Conservation (phyloP, 768 basidiomycete species). For the Tubosaeta sp. region DNA sequence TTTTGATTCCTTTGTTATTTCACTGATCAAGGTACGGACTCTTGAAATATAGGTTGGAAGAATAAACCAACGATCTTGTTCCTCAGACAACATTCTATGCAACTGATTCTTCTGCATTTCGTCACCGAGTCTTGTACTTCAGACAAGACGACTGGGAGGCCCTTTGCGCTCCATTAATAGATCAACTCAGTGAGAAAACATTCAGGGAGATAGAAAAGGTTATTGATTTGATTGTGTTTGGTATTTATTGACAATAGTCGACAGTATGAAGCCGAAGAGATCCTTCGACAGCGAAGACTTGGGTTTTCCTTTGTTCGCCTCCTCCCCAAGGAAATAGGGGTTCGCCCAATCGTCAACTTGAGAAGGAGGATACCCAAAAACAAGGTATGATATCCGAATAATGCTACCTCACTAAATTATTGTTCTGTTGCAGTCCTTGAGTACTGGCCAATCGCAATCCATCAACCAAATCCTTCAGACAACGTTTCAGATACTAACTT, state of each 20-base stretch:
- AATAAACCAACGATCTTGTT: background rate
- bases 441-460: conserved; percentile 43
- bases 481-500: conserved; percentile 82
- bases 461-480: conserved; percentile 87
- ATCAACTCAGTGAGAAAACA: conserved; percentile 63
- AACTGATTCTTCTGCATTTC: conserved; percentile 84
- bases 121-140: conserved; percentile 84
- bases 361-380: conserved; percentile 43
- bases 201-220: conserved; percentile 73
- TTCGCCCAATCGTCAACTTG: conserved; percentile 92
- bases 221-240: background rate
- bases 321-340: conserved; percentile 91
- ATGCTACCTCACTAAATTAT: background rate
- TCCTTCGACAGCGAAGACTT: conserved; percentile 66
- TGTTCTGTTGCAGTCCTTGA: conserved; percentile 27
- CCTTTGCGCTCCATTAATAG: conserved; percentile 77
- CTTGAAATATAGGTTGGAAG: background rate
- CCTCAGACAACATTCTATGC: conserved; percentile 87
- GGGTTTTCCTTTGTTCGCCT: conserved; percentile 86
- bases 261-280: conserved; percentile 59
- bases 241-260: background rate
- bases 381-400: conserved; percentile 21
- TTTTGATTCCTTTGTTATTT: conserved; percentile 79
- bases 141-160: conserved; percentile 91
- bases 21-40: conserved; percentile 63